Evolutionary conservation across 257 asterid genomes (phyloP).

Genomic region (Prunella vulgaris): DNA sequence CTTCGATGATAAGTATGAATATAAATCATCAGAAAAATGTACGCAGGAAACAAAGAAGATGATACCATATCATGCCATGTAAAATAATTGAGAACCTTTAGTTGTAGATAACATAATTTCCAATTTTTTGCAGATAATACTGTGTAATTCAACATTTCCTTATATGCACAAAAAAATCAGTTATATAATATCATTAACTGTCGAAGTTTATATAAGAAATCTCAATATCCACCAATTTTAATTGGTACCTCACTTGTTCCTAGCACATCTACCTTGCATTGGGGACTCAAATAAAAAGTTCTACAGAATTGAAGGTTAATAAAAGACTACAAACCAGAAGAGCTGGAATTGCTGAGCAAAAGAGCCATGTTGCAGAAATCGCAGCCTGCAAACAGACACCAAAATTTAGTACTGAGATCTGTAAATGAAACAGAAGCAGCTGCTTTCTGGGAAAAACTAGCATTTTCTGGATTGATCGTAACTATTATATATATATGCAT

Average conservation of each 20-base stretch:
- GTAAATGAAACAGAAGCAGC: not conserved
- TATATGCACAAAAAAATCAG: not conserved
- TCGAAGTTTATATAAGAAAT: not conserved
- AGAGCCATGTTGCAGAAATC: constrained; percentile 84
- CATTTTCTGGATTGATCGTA: not conserved
- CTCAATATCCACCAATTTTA: not conserved
- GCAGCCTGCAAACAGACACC: constrained; percentile 57
- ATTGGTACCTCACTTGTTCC: not conserved
- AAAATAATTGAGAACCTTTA: not conserved
- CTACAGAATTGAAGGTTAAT: constrained; percentile 2
- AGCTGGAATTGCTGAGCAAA: constrained; percentile 73
- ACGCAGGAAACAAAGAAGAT: constrained; percentile 3
- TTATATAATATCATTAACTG: not conserved
- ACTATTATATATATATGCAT: not conserved
- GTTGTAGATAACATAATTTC: not conserved
- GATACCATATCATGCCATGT: not conserved
- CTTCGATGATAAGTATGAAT: constrained; percentile 31
- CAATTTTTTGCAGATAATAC: not conserved
- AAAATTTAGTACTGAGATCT: constrained; percentile 9
- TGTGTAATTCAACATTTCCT: not conserved
- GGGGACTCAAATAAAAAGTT: not conserved
- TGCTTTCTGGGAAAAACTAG: not conserved
- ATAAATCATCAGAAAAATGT: constrained; percentile 13
- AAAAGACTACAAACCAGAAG: constrained; percentile 57
- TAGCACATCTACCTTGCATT: constrained; percentile 4